Percentiles rank a stretch among this genome's conserved stretches.
These are phyloP conservation scores for Nakaseomyces kungkrabaensis DNA, from an alignment of 1,139 yeast genomes.

Conservation along the genomic window DNA sequence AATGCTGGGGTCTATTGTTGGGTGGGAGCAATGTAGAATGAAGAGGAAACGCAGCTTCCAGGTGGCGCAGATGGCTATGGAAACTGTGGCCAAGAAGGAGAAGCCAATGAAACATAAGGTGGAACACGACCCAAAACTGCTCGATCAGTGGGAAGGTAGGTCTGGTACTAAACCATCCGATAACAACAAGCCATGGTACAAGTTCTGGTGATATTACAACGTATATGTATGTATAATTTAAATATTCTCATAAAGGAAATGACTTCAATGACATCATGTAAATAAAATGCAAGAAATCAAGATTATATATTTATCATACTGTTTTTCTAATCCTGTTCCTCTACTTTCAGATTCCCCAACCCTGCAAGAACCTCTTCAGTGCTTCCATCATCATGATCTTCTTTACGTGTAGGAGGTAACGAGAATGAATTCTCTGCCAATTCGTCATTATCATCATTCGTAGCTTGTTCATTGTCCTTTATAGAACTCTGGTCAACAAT, in stretches of 20 bases:
- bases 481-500: neutral
- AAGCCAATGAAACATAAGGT: slow-evolving; percentile 31
- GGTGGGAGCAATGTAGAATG: slow-evolving; percentile 89
- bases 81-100: slow-evolving; percentile 36
- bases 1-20: slow-evolving; percentile 66
- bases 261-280: neutral
- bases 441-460: neutral
- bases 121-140: slow-evolving; percentile 16
- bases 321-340: slow-evolving; percentile 3
- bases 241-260: neutral
- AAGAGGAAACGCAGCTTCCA: slow-evolving; percentile 39
- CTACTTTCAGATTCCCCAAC: neutral
- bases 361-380: neutral
- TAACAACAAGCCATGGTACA: slow-evolving; percentile 21
- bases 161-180: slow-evolving; percentile 3
- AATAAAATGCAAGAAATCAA: neutral
- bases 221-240: neutral
- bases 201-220: slow-evolving; percentile 20
- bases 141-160: slow-evolving; percentile 20
- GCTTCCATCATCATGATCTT: slow-evolving; percentile 4
- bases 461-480: neutral
- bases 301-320: too few species aligned
- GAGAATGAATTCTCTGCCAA: slow-evolving; percentile 13
- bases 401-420: slow-evolving; percentile 9
- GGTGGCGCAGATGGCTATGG: slow-evolving; percentile 41